Conservation (phyloP, 1,284 basidiomycete genomes). For the Grifola frondosa region DNA sequence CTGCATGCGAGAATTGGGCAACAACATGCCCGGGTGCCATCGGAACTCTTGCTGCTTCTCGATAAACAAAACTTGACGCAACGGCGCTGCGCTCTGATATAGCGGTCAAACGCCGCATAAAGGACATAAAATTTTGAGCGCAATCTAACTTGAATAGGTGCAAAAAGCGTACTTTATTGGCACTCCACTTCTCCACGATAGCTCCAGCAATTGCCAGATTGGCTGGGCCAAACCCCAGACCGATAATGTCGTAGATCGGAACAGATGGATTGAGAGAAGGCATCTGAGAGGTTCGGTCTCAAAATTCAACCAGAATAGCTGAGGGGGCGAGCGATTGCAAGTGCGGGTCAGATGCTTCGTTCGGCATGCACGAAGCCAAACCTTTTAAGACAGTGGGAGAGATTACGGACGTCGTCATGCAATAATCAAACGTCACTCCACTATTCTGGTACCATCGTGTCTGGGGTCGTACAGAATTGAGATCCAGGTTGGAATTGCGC, state of each 20-base stretch:
- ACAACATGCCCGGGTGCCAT: slow-evolving; percentile 62
- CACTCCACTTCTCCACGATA: slow-evolving; percentile 41
- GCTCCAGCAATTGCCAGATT: slow-evolving; percentile 58
- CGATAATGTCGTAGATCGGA: slow-evolving; percentile 47
- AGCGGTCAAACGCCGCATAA: too few species aligned
- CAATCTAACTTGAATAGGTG: too few species aligned
- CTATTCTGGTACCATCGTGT: background rate
- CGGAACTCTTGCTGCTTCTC: slow-evolving; percentile 49
- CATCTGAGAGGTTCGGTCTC: slow-evolving; percentile 8
- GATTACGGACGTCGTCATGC: slow-evolving; percentile 6
- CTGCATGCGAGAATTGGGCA: slow-evolving; percentile 58
- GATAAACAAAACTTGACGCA: slow-evolving; percentile 46
- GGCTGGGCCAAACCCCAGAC: slow-evolving; percentile 61
- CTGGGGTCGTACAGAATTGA: slow-evolving; percentile 10
- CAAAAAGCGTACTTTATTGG: too few species aligned
- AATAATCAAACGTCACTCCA: background rate
- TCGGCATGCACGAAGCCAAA: slow-evolving; percentile 9
- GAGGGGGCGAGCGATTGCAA: slow-evolving; percentile 9
- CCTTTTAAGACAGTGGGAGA: slow-evolving; percentile 18
- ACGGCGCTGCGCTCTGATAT: slow-evolving; percentile 16
- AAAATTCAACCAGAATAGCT: slow-evolving; percentile 8
- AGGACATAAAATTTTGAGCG: background rate
- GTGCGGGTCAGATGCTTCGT: slow-evolving; percentile 8
- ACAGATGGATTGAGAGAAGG: slow-evolving; percentile 9
- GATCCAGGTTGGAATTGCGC: slow-evolving; percentile 3